These are phyloP conservation scores for Coffea eugenioides DNA, from an alignment of 257 asterid species.

Conservation along the genomic window DNA sequence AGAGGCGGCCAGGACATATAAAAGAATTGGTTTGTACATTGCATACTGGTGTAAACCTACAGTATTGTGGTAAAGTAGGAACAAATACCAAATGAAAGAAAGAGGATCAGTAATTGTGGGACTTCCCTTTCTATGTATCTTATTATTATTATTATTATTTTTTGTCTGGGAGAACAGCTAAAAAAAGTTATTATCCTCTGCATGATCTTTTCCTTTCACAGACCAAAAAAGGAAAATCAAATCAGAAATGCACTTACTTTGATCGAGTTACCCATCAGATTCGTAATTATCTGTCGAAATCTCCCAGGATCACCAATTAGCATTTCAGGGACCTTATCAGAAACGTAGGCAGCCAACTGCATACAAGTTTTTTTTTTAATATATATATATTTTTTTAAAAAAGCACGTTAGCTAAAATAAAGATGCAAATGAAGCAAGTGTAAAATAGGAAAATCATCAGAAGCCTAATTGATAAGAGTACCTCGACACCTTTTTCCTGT, in stretches of 20 bases:
- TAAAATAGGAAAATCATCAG: slow-evolving; percentile 32
- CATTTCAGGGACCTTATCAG: slow-evolving; percentile 69
- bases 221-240: background rate
- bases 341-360: slow-evolving; percentile 90
- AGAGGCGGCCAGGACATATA: background rate
- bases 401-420: background rate
- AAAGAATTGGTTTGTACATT: background rate
- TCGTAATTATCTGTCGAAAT: slow-evolving; percentile 85
- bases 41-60: background rate
- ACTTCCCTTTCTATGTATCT: background rate
- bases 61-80: background rate
- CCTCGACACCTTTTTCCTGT: slow-evolving; percentile 93
- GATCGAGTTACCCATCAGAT: slow-evolving; percentile 90
- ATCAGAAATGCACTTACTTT: slow-evolving; percentile 55
- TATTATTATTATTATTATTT: background rate
- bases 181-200: background rate
- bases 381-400: background rate
- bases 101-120: background rate
- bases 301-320: slow-evolving; percentile 96
- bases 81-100: background rate
- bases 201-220: background rate
- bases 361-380: slow-evolving; percentile 17
- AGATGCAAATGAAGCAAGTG: slow-evolving; percentile 17
- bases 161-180: background rate
- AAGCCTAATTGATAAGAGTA: slow-evolving; percentile 22